Conservation (phyloP, 208 protist species). For the Crithidia mellificae region DNA sequence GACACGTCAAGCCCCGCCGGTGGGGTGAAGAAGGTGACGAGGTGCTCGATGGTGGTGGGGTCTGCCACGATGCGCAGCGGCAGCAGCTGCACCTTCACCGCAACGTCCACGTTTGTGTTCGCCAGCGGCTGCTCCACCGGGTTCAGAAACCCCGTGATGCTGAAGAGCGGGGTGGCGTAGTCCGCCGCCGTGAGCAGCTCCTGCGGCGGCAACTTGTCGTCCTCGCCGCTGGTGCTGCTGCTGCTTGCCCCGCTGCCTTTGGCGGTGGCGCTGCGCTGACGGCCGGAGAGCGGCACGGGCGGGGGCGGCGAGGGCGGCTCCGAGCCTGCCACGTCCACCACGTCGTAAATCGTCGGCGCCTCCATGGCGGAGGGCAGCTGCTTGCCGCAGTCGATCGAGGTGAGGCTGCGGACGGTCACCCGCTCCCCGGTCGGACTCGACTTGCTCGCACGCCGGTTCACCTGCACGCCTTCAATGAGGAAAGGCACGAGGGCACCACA, state of each 20-base stretch:
- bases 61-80: conserved; percentile 80
- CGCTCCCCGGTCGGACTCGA: conserved; percentile 15
- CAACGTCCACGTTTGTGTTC: conserved; percentile 70
- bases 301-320: conserved; percentile 5
- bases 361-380: conserved; percentile 11
- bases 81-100: conserved; percentile 65
- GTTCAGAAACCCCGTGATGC: conserved; percentile 56
- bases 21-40: conserved; percentile 65
- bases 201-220: conserved; percentile 6
- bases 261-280: conserved; percentile 4
- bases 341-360: conserved; percentile 26
- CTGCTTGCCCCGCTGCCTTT: not conserved
- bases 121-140: conserved; percentile 67
- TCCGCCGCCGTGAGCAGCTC: conserved; percentile 1
- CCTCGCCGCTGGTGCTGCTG: conserved; percentile 18
- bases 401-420: conserved; percentile 20
- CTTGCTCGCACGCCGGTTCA: conserved; percentile 10
- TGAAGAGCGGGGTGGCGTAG: conserved; percentile 52
- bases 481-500: conserved; percentile 27
- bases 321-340: conserved; percentile 11
- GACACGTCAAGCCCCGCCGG: conserved; percentile 67
- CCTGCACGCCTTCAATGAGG: conserved; percentile 30
- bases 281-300: not conserved
- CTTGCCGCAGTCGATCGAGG: conserved; percentile 19
- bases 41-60: conserved; percentile 52